Base-by-base conservation (phyloP, 2,329 filamentous ascomycete species). In the Penicillium sp. region DNA sequence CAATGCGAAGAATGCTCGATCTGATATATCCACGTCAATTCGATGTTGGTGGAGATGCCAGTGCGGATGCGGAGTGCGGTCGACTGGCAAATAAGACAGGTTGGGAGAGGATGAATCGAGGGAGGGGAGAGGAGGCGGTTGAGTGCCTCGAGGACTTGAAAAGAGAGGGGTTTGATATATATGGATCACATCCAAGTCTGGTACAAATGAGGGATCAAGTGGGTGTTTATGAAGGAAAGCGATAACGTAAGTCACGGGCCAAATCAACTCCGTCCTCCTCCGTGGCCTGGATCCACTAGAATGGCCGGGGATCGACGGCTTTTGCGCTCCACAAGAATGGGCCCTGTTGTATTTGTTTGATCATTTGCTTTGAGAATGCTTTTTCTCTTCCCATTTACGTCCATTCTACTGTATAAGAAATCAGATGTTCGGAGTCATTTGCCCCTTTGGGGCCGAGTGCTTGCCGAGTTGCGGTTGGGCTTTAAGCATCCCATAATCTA, bases 241-340 rank as follows among this genome's bases (percentile, higher is more conserved):
- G 59, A 62, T 62, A 62, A 59, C 59, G 57, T 59, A 59, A 62
- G 59, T 57, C 57, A 55, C 55, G 50, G 55, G 46, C 42, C 51
- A 54, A 54, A 54, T 50, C 53, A 55, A 48, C 39, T 49, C 59
- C 48, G 53, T 54, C 50, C 47, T 52, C 33, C 54, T 54, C 58
- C 47, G 54, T 54, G n/a, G 29, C 21, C 27, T 33, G 42, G 47
- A 26, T 52, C 54, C 54, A 56, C 53, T n/a, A 42, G 25, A 14
- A 33, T 33, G 44, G 31, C 33, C 31, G 16, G 35, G 31, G 49
- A 57, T 57, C 43, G 50, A 53, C 55, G 26, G 31, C 14, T 23
- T 37, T 29, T 31, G n/a, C 31, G 29, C n/a, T 50, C 48, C 48
- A 50, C 48, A 42, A 37, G 45, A 19, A 29, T n/a, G 26, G 33